Evolutionary conservation across 345 rosid genomes (phyloP).

Genomic region (Rhizophora mangle): DNA sequence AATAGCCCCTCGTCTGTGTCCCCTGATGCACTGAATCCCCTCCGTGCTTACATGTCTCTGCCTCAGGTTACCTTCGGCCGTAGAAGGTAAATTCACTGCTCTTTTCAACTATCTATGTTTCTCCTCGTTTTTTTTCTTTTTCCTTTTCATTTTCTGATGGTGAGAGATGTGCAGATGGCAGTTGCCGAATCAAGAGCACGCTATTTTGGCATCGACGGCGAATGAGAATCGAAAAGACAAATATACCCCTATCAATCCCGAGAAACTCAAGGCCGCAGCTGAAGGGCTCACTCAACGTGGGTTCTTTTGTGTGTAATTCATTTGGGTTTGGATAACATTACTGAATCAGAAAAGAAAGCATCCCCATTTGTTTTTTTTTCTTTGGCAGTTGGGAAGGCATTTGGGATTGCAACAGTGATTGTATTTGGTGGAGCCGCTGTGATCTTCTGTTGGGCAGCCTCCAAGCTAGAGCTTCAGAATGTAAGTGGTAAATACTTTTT

Average conservation of each 20-base stretch:
- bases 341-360: not conserved
- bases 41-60: slow-evolving; percentile 69
- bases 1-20: slow-evolving; percentile 33
- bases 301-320: slow-evolving; percentile 14
- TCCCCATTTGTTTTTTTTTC: not conserved
- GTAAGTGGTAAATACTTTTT: slow-evolving; percentile 33
- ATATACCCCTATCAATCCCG: slow-evolving; percentile 53
- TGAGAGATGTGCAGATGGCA: slow-evolving; percentile 58
- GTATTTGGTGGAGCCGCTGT: slow-evolving; percentile 74
- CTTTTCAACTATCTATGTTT: not conserved
- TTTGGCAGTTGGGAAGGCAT: slow-evolving; percentile 75
- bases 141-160: slow-evolving; percentile 1
- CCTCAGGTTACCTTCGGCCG: slow-evolving; percentile 95
- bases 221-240: slow-evolving; percentile 67
- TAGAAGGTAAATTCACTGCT: slow-evolving; percentile 46
- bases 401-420: slow-evolving; percentile 62
- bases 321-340: not conserved
- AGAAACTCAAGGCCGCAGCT: slow-evolving; percentile 82
- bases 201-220: slow-evolving; percentile 66
- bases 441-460: slow-evolving; percentile 52
- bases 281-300: slow-evolving; percentile 68
- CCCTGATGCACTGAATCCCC: slow-evolving; percentile 72
- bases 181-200: slow-evolving; percentile 47
- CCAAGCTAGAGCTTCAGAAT: slow-evolving; percentile 58
- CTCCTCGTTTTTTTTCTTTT: not conserved